Conservation (phyloP, 2,329 filamentous ascomycete genomes). For the Coniochaeta hoffmannii region DNA sequence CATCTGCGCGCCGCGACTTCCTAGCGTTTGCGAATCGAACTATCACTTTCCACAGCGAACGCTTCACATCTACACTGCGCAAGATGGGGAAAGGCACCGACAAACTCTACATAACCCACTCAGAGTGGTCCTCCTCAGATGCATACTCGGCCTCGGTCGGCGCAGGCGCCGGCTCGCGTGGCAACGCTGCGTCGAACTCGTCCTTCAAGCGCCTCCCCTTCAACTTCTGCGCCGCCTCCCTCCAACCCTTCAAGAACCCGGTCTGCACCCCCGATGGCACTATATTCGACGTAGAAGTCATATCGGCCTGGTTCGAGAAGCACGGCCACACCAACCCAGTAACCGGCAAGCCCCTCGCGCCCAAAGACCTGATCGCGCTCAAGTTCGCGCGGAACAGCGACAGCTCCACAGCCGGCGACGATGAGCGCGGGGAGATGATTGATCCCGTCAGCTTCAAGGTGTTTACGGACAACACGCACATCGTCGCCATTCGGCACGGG, state of each 20-base stretch:
- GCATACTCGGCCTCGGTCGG: slow-evolving; percentile 77
- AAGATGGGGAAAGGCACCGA: slow-evolving; percentile 47
- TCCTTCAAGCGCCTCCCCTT: slow-evolving; percentile 83
- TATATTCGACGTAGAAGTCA: slow-evolving; percentile 93
- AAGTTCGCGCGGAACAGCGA: slow-evolving; percentile 89
- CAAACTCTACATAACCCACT: slow-evolving; percentile 78
- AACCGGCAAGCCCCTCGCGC: slow-evolving; percentile 69
- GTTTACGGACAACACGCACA: slow-evolving; percentile 95
- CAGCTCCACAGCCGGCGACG: slow-evolving; percentile 30
- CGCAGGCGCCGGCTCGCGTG: slow-evolving; percentile 56
- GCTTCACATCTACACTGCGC: not conserved
- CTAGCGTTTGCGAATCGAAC: not conserved
- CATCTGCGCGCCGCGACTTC: not conserved
- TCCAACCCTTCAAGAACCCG: slow-evolving; percentile 91
- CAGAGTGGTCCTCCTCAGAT: slow-evolving; percentile 91
- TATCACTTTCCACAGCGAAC: not conserved
- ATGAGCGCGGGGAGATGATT: slow-evolving; percentile 64
- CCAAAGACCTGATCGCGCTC: slow-evolving; percentile 80
- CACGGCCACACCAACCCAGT: slow-evolving; percentile 82
- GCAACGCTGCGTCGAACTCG: slow-evolving; percentile 35
- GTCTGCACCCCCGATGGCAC: slow-evolving; percentile 84
- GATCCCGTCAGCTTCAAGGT: slow-evolving; percentile 97
- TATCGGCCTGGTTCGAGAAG: slow-evolving; percentile 88
- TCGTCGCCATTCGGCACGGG: slow-evolving; percentile 74
- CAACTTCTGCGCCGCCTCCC: slow-evolving; percentile 94